Conservation (phyloP, 495 filamentous ascomycete genomes). For the Ramalina peruviana region DNA sequence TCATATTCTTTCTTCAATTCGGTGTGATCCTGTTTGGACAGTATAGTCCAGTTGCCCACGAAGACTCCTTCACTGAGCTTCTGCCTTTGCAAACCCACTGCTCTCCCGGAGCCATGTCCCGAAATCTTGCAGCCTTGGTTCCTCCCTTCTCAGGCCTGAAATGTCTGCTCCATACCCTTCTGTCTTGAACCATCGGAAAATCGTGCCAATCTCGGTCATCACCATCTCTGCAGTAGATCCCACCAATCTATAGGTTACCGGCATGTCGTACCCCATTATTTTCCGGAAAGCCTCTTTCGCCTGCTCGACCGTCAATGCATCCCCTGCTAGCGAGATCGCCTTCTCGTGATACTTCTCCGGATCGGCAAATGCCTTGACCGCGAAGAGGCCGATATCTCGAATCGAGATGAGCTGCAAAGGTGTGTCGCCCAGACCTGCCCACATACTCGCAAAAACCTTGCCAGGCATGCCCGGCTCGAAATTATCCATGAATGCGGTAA, state of each 20-base stretch:
- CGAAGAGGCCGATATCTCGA: slow-evolving; percentile 52
- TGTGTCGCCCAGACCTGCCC: slow-evolving; percentile 14
- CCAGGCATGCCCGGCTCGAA: slow-evolving; percentile 41
- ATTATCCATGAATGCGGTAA: slow-evolving; percentile 50
- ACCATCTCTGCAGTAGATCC: slow-evolving; percentile 27
- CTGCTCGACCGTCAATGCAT: slow-evolving; percentile 40
- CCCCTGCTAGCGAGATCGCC: slow-evolving; percentile 42
- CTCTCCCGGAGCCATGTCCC: slow-evolving; percentile 46
- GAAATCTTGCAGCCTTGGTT: slow-evolving; percentile 43
- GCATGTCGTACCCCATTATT: slow-evolving; percentile 33
- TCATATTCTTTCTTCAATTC: no score
- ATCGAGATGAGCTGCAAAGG: slow-evolving; percentile 45
- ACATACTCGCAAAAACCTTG: slow-evolving; percentile 40
- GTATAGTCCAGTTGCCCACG: no score
- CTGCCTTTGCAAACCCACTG: slow-evolving; percentile 25
- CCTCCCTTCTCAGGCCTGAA: slow-evolving; percentile 28
- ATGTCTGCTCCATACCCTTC: slow-evolving; percentile 50
- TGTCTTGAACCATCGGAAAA: slow-evolving; percentile 52
- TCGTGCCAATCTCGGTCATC: slow-evolving; percentile 39
- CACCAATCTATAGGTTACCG: slow-evolving; percentile 32
- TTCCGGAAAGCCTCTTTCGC: slow-evolving; percentile 35
- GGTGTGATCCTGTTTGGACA: no score
- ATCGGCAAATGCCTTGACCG: slow-evolving; percentile 42
- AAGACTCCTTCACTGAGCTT: no score
- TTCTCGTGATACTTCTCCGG: slow-evolving; percentile 31